Conservation (phyloP, 768 basidiomycete genomes). For the Trametes maxima region DNA sequence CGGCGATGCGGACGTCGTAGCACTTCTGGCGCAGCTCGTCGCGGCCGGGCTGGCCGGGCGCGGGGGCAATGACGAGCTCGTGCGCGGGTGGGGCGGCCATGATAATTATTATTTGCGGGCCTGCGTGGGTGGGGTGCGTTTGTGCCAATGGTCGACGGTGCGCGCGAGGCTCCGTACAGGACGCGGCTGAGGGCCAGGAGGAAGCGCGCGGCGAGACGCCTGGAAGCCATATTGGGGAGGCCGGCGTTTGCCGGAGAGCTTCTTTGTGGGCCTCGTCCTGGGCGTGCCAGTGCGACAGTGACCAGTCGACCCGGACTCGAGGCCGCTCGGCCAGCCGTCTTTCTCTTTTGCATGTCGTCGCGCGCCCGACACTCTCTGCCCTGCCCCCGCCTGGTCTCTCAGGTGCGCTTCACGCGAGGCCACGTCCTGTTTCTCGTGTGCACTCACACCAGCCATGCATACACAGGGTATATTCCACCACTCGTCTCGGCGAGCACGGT, state of each 20-base stretch:
- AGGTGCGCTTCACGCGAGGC: constrained; percentile 12
- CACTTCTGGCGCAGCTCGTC: constrained; percentile 64
- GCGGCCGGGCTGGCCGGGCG: constrained; percentile 39
- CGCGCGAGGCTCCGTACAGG: constrained; percentile 3
- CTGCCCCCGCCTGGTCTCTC: constrained; percentile 17
- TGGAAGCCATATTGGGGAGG: background rate
- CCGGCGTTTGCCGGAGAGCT: constrained; percentile 19
- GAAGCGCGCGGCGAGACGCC: constrained; percentile 2
- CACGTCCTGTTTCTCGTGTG: background rate
- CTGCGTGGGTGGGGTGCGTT: background rate
- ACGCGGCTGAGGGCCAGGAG: no score
- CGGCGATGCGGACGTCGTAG: constrained; percentile 58
- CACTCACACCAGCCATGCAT: background rate
- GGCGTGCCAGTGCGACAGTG: background rate
- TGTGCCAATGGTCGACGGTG: constrained; percentile 5
- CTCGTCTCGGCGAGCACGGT: constrained; percentile 36
- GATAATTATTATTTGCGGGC: background rate
- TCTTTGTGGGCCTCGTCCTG: constrained; percentile 4
- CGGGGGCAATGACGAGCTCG: constrained; percentile 56
- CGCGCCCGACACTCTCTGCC: constrained; percentile 11
- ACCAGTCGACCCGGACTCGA: background rate
- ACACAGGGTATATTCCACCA: constrained; percentile 20
- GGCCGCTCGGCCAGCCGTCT: constrained; percentile 6
- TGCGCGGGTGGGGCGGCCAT: constrained; percentile 40
- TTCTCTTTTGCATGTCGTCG: constrained; percentile 23